These are phyloP conservation scores for Ciborinia camelliae DNA, from an alignment of 2,329 filamentous ascomycete genomes.

Conservation along the genomic window DNA sequence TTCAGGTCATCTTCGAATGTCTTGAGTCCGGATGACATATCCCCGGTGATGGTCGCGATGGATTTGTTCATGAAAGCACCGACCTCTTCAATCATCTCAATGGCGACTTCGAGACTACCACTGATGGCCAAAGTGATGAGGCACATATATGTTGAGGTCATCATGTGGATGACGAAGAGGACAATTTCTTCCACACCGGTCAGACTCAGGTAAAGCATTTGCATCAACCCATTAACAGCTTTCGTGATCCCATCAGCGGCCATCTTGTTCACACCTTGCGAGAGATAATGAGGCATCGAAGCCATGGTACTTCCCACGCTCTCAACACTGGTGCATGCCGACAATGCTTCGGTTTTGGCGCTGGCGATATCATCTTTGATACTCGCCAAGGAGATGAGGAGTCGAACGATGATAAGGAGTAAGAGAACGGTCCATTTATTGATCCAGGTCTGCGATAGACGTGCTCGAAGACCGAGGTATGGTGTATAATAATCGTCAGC, in stretches of 20 bases:
- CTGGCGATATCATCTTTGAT: conserved; percentile 71
- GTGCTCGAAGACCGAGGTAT: conserved; percentile 84
- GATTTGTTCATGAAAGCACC: conserved; percentile 57
- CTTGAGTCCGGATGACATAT: conserved; percentile 48
- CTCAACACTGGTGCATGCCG: conserved; percentile 88
- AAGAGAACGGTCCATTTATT: conserved; percentile 95
- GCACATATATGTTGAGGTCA: conserved; percentile 87
- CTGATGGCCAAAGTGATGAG: conserved; percentile 80
- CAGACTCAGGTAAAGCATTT: conserved; percentile 73
- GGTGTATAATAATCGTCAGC: conserved; percentile 73
- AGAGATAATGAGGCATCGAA: conserved; percentile 96
- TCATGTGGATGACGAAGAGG: conserved; percentile 87
- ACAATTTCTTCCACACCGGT: conserved; percentile 84
- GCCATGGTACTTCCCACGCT: conserved; percentile 92
- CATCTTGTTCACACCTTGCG: conserved; percentile 81
- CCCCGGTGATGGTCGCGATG: conserved; percentile 44
- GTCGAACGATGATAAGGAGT: conserved; percentile 76
- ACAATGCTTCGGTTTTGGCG: conserved; percentile 77
- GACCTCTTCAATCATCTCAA: conserved; percentile 59
- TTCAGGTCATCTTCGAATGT: conserved; percentile 56
- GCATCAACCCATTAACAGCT: conserved; percentile 74
- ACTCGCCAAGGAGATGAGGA: conserved; percentile 70
- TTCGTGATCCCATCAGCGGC: conserved; percentile 77
- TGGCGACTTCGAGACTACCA: conserved; percentile 70
- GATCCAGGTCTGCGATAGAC: conserved; percentile 94